Conservation (phyloP, 345 rosid genomes). For the thale cress (Arabidopsis thaliana) region TAIR10.1 NC_003074.8:6819001-6819500, state of each 20-base stretch:
- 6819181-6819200: not conserved
- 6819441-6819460: not conserved
- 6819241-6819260: constrained; percentile 86
- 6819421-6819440: not conserved
- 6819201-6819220: constrained; percentile 51
- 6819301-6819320: constrained; percentile 97
- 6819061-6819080: constrained; percentile 96
- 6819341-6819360: constrained; percentile 90
- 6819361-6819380: constrained; percentile 90
- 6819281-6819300: constrained; percentile 98
- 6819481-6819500: not conserved
- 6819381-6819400: constrained; percentile 75
- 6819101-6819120: constrained; percentile 59
- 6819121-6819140: constrained; percentile 18
- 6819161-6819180: not conserved
- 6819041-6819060: constrained; percentile 85
- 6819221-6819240: constrained; percentile 73
- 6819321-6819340: constrained; percentile 92
- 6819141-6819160: not conserved
- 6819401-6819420: not conserved
- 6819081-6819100: constrained; percentile 92
- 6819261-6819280: constrained; percentile 95
- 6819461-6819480: not conserved
- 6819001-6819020: constrained; percentile 83
- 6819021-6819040: constrained; percentile 78